Percentiles rank a stretch among this genome's conserved stretches.
Conservation (phyloP, 2,329 filamentous ascomycete genomes). For the Fusarium heterosporum region DNA sequence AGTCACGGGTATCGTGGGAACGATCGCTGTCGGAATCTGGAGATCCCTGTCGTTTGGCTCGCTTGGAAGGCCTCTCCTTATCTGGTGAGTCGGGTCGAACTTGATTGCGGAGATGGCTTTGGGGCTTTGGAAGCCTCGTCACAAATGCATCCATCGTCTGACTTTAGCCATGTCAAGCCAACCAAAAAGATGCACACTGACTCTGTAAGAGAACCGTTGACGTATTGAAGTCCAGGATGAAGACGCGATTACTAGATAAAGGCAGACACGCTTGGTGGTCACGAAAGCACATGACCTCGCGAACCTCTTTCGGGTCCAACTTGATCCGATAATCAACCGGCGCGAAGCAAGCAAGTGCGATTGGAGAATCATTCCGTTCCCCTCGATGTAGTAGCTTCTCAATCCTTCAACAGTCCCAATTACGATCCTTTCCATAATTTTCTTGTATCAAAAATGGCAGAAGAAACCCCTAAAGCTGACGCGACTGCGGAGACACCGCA, state of each 20-base stretch:
- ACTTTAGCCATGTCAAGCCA: slow-evolving; percentile 19
- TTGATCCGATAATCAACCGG: slow-evolving; percentile 44
- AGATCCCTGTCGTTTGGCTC: slow-evolving; percentile 47
- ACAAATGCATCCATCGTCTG: slow-evolving; percentile 56
- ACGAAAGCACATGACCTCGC: slow-evolving; percentile 56
- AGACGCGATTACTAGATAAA: slow-evolving; percentile 31
- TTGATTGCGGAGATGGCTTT: slow-evolving; percentile 22
- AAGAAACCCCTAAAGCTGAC: slow-evolving; percentile 44
- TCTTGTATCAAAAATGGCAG: slow-evolving; percentile 47
- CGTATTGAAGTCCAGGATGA: slow-evolving; percentile 1
- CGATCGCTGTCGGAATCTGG: slow-evolving; percentile 41
- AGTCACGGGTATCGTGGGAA: slow-evolving; percentile 38
- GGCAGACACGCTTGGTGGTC: slow-evolving; percentile 43
- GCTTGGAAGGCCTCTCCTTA: slow-evolving; percentile 48
- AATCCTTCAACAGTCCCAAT: slow-evolving; percentile 14
- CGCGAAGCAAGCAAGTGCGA: slow-evolving; percentile 24
- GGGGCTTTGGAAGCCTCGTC: slow-evolving; percentile 46
- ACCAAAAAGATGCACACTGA: neutral
- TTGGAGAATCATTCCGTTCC: slow-evolving; percentile 2
- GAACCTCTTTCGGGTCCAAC: neutral
- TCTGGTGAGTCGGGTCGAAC: slow-evolving; percentile 16
- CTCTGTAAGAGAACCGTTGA: neutral
- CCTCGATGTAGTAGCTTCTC: slow-evolving; percentile 9
- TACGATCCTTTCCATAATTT: neutral
- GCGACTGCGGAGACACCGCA: slow-evolving; percentile 36